phyloP scores from a whole-genome alignment of 179 eudicot genomes.

The Vitellaria paradoxa region DNA sequence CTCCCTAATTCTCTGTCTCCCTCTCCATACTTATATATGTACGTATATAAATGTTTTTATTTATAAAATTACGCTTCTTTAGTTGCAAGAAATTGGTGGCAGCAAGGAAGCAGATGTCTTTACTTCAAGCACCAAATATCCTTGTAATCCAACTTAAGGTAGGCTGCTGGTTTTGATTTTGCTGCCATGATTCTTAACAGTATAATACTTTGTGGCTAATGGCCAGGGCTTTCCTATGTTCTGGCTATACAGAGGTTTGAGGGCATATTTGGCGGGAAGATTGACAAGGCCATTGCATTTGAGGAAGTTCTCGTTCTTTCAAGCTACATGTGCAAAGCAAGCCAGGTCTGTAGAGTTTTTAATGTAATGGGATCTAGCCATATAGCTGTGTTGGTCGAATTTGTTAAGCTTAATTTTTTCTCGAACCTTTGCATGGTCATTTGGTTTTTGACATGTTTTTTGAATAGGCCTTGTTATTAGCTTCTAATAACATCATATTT shows the following conservation, averaged over 20 bases:
- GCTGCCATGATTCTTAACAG: not conserved
- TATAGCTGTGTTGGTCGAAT: not conserved
- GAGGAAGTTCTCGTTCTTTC: conserved; percentile 86
- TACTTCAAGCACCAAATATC: conserved; percentile 92
- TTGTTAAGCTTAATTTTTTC: not conserved
- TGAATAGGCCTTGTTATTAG: not conserved
- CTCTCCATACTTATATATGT: not conserved
- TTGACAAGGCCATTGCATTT: conserved; percentile 78
- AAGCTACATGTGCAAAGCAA: conserved; percentile 88
- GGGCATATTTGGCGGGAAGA: conserved; percentile 84
- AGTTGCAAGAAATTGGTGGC: conserved; percentile 89
- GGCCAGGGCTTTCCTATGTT: conserved; percentile 1
- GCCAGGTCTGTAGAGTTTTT: conserved; percentile 54
- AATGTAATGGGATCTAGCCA: not conserved
- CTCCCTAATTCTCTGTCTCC: not conserved
- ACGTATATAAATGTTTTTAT: not conserved
- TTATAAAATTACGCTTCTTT: conserved; percentile 23
- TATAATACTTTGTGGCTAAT: not conserved
- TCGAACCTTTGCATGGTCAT: not conserved
- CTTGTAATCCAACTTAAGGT: conserved; percentile 98
- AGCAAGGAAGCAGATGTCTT: conserved; percentile 96
- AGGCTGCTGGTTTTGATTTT: conserved; percentile 8
- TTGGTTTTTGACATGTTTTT: not conserved
- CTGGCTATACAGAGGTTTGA: conserved; percentile 67
- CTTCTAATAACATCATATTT: not conserved